Conservation (phyloP, 176 grass and related monocot genomes). For the Alloteropsis semialata region DNA sequence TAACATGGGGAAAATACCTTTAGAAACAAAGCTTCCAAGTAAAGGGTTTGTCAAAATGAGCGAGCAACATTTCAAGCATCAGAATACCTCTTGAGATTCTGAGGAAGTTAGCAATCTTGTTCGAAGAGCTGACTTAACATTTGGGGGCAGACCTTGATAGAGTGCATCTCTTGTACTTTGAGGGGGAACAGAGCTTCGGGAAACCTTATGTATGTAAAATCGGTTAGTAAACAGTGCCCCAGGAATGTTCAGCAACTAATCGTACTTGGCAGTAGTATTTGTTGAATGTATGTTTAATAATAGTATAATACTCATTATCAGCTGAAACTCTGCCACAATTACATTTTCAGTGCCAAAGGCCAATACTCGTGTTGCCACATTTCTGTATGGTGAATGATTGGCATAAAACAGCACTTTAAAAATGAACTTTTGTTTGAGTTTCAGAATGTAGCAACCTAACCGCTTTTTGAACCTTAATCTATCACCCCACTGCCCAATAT, state of each 20-base stretch:
- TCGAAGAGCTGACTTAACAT: conserved; percentile 59
- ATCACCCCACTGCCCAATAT: not conserved
- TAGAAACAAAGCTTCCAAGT: not conserved
- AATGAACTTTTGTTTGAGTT: not conserved
- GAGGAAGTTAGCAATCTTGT: conserved; percentile 39
- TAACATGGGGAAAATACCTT: not conserved
- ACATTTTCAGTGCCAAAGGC: not conserved
- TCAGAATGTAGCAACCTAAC: not conserved
- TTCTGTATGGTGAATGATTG: not conserved
- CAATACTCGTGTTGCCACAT: not conserved
- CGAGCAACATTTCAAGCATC: not conserved
- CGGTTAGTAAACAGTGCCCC: not conserved
- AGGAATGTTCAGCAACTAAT: not conserved
- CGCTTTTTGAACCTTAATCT: not conserved
- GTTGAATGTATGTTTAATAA: not conserved
- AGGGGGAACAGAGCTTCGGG: conserved; percentile 58
- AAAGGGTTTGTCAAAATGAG: not conserved
- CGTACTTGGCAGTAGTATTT: not conserved
- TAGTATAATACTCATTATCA: not conserved
- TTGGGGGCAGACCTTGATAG: conserved; percentile 69
- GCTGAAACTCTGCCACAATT: not conserved
- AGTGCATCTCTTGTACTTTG: conserved; percentile 68
- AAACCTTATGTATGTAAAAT: conserved; percentile 47
- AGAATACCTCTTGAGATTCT: conserved; percentile 54
- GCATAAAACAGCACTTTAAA: not conserved